Conservation (phyloP, 1,284 basidiomycete genomes). For the Inonotus hispidus region DNA sequence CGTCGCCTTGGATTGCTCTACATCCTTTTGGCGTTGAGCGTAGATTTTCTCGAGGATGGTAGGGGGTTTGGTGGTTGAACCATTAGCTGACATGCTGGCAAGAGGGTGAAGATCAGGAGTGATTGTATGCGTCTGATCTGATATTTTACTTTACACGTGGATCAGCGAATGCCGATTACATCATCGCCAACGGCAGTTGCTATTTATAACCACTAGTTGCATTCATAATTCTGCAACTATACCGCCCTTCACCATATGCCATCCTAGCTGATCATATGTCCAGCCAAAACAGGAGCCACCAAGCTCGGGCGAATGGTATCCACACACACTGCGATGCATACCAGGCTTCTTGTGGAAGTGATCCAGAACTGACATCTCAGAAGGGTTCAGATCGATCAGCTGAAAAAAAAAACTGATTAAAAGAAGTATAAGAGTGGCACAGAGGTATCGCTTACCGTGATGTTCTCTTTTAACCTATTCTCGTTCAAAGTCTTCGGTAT, state of each 20-base stretch:
- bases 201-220: not conserved
- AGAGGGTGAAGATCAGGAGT: not conserved
- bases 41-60: constrained; percentile 77
- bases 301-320: constrained; percentile 32
- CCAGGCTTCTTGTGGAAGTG: constrained; percentile 38
- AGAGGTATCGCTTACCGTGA: constrained; percentile 25
- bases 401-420: constrained; percentile 23
- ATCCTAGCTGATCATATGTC: constrained; percentile 46
- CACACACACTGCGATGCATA: constrained; percentile 40
- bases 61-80: constrained; percentile 42
- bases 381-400: constrained; percentile 22
- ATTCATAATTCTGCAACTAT: not conserved
- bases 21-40: constrained; percentile 51
- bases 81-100: not conserved
- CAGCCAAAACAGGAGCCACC: constrained; percentile 45
- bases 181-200: not conserved
- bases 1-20: constrained; percentile 43
- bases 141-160: not conserved
- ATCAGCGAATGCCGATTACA: not conserved
- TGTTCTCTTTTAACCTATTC: constrained; percentile 37
- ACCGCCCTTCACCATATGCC: constrained; percentile 30
- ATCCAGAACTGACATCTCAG: constrained; percentile 28
- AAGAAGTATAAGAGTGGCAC: not conserved
- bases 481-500: constrained; percentile 43
- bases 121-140: not conserved